A percentile compares a stretch with the other conserved stretches of the same genome.
Conservation (phyloP, 2,329 filamentous ascomycete genomes). For the Claviceps sp. region DNA sequence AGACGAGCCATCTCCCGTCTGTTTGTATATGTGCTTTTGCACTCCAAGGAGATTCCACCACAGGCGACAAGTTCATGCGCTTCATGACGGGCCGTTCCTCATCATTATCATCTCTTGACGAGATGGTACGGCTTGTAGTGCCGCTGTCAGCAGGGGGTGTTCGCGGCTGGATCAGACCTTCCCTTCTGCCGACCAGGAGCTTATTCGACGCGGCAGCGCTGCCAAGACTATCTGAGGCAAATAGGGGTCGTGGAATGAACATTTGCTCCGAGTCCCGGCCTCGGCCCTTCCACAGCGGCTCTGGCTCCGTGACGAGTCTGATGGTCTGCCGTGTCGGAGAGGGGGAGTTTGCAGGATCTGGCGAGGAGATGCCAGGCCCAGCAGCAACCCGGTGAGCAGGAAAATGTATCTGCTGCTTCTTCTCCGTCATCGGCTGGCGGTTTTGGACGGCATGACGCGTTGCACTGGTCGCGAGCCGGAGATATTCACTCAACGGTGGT, state of each 20-base stretch:
- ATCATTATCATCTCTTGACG: slow-evolving; percentile 12
- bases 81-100: slow-evolving; percentile 9
- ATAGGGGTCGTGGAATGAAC: slow-evolving; percentile 11
- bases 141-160: slow-evolving; percentile 19
- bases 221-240: slow-evolving; percentile 6
- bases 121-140: slow-evolving; percentile 19
- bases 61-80: slow-evolving; percentile 30
- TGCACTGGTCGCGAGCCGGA: slow-evolving; percentile 5
- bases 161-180: slow-evolving; percentile 11
- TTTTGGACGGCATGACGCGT: slow-evolving; percentile 10
- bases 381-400: too few relatives aligned
- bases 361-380: not conserved
- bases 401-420: not conserved
- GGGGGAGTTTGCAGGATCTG: not conserved
- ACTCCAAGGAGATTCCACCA: slow-evolving; percentile 31
- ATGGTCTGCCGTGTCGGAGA: not conserved
- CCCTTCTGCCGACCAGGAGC: slow-evolving; percentile 11
- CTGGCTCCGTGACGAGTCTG: slow-evolving; percentile 2
- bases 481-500: slow-evolving; percentile 5
- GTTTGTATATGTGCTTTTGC: slow-evolving; percentile 3
- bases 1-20: slow-evolving; percentile 18
- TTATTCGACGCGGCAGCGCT: slow-evolving; percentile 6
- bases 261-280: too few relatives aligned
- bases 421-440: not conserved
- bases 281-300: not conserved